These are phyloP conservation scores for Parsonsia alboflavescens DNA, from an alignment of 257 asterid genomes.

Conservation along the genomic window DNA sequence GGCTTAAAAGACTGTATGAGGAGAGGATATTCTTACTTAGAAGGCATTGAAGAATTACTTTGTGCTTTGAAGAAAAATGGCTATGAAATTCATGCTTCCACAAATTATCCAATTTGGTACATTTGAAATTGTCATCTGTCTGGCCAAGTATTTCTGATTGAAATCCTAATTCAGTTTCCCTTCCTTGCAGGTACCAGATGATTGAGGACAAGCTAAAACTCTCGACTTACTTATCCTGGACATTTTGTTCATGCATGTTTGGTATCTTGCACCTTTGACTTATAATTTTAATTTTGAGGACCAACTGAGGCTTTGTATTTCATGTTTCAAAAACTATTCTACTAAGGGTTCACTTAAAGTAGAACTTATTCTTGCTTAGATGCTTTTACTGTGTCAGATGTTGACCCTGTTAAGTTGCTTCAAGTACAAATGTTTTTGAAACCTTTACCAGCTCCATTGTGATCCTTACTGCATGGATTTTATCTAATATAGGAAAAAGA, in stretches of 20 bases:
- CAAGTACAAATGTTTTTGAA: too few species aligned
- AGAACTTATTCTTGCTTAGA: background rate
- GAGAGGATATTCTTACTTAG: slow-evolving; percentile 65
- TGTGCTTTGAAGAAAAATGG: slow-evolving; percentile 62
- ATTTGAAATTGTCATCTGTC: slow-evolving; percentile 15
- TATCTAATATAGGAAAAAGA: slow-evolving; percentile 62
- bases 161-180: slow-evolving; percentile 14
- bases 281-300: background rate
- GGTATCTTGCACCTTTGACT: slow-evolving; percentile 37
- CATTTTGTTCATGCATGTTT: slow-evolving; percentile 86
- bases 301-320: background rate
- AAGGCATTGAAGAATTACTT: slow-evolving; percentile 75
- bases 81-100: slow-evolving; percentile 78
- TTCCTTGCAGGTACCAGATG: slow-evolving; percentile 61
- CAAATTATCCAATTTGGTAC: slow-evolving; percentile 94
- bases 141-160: slow-evolving; percentile 14
- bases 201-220: slow-evolving; percentile 82
- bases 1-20: slow-evolving; percentile 84
- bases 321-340: background rate
- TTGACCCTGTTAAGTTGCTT: background rate
- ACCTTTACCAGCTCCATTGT: background rate
- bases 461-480: slow-evolving; percentile 10
- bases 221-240: slow-evolving; percentile 83
- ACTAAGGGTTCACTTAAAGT: background rate
- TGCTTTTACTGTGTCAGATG: background rate